Evolutionary conservation across 2,329 filamentous ascomycete species (phyloP).

Genomic region (Lasiodiplodia sp.): DNA sequence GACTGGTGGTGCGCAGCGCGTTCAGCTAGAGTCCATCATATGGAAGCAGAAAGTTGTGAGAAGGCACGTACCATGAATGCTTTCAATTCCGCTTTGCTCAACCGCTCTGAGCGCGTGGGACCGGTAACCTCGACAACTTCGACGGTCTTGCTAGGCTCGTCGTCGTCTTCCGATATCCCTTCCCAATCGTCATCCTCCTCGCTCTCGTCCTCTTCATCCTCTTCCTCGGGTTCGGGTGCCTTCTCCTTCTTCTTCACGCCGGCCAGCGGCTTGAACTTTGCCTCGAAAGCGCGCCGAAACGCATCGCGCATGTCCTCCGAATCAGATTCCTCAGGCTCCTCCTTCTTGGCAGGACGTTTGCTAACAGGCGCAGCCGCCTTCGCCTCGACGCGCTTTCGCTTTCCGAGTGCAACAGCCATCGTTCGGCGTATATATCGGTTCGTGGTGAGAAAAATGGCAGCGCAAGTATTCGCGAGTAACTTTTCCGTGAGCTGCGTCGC

Average conservation of each 20-base stretch:
- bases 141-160: slow-evolving; percentile 41
- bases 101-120: slow-evolving; percentile 39
- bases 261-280: slow-evolving; percentile 79
- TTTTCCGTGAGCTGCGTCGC: background rate
- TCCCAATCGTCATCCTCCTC: slow-evolving; percentile 60
- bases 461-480: background rate
- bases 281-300: slow-evolving; percentile 86
- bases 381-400: slow-evolving; percentile 52
- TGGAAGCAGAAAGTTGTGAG: background rate
- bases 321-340: slow-evolving; percentile 34
- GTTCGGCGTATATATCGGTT: background rate
- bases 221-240: slow-evolving; percentile 37
- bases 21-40: slow-evolving; percentile 24
- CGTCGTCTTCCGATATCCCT: slow-evolving; percentile 64
- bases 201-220: slow-evolving; percentile 38
- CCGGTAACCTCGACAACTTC: slow-evolving; percentile 55
- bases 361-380: slow-evolving; percentile 14
- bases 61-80: slow-evolving; percentile 72
- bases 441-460: background rate
- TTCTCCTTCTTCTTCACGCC: slow-evolving; percentile 43
- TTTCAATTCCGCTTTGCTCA: slow-evolving; percentile 70
- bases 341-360: slow-evolving; percentile 29
- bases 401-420: slow-evolving; percentile 54
- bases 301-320: slow-evolving; percentile 72
- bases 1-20: slow-evolving; percentile 46